phyloP scores from a whole-genome alignment of 2,329 filamentous ascomycete genomes.

The Cladophialophora immunda region DNA sequence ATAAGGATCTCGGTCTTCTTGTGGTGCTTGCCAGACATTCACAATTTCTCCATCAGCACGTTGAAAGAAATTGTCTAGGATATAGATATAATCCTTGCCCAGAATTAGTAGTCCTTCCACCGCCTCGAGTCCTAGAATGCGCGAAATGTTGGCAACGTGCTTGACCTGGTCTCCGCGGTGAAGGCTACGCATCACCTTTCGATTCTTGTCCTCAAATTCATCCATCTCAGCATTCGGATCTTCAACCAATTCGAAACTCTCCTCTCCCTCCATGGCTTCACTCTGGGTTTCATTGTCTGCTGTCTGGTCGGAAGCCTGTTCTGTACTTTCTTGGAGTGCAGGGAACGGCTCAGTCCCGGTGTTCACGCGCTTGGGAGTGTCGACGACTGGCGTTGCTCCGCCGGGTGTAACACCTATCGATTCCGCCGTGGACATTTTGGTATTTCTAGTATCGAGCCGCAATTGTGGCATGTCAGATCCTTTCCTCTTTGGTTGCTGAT shows the following conservation, averaged over 20 bases:
- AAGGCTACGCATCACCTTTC: slow-evolving; percentile 94
- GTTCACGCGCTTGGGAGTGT: slow-evolving; percentile 28
- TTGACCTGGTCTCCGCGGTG: slow-evolving; percentile 91
- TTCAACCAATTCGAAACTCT: slow-evolving; percentile 95
- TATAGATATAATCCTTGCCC: slow-evolving; percentile 89
- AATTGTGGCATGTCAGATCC: slow-evolving; percentile 61
- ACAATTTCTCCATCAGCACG: slow-evolving; percentile 95
- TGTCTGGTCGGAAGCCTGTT: slow-evolving; percentile 26
- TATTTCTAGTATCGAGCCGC: slow-evolving; percentile 57
- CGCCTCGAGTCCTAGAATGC: slow-evolving; percentile 91
- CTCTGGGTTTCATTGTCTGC: slow-evolving; percentile 46
- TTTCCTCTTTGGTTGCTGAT: slow-evolving; percentile 81
- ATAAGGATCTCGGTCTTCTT: slow-evolving; percentile 92
- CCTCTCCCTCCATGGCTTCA: slow-evolving; percentile 67
- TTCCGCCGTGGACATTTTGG: slow-evolving; percentile 52
- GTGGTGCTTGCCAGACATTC: slow-evolving; percentile 91
- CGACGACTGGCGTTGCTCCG: slow-evolving; percentile 30
- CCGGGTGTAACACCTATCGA: slow-evolving; percentile 50
- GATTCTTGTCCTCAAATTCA: slow-evolving; percentile 95
- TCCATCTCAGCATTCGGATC: slow-evolving; percentile 87
- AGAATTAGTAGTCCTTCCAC: slow-evolving; percentile 93
- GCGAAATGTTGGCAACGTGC: slow-evolving; percentile 92
- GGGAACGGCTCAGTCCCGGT: slow-evolving; percentile 41
- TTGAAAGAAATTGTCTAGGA: slow-evolving; percentile 97
- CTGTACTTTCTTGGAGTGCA: slow-evolving; percentile 44